Conservation (phyloP, 2,329 filamentous ascomycete genomes). For the Colletotrichum gloeosporioides region DNA sequence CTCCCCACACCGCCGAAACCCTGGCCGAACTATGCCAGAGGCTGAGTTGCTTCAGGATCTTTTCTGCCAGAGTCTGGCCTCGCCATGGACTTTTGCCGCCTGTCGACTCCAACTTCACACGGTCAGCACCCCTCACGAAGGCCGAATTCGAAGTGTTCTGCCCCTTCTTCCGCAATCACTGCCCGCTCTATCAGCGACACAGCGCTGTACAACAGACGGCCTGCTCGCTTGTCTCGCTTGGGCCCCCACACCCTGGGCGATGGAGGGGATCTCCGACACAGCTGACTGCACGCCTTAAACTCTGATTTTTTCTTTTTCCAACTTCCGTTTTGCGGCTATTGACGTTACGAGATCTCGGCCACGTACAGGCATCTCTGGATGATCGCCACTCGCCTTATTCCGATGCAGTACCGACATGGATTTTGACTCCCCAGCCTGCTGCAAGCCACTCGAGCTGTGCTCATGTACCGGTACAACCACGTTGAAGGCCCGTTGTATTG, state of each 20-base stretch:
- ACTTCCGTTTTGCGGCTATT: background rate
- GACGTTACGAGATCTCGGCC: background rate
- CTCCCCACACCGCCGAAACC: background rate
- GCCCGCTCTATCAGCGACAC: background rate
- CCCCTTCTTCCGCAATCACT: background rate
- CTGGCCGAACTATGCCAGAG: background rate
- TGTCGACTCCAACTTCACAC: background rate
- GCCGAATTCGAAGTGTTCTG: background rate
- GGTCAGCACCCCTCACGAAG: background rate
- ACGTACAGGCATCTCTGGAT: background rate
- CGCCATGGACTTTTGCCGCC: background rate
- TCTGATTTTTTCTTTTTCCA: background rate
- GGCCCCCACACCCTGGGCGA: background rate
- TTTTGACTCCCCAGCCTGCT: background rate
- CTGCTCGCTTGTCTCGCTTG: background rate
- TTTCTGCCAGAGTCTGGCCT: background rate
- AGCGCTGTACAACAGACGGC: background rate
- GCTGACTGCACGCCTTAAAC: background rate
- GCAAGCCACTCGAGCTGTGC: background rate
- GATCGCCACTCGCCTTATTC: conserved; percentile 12
- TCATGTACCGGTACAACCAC: conserved; percentile 2
- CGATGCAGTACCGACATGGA: conserved; percentile 8
- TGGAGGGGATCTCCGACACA: background rate
- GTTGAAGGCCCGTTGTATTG: background rate
- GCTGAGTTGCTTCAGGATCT: background rate